These are phyloP conservation scores for Rhododendron henanense DNA, from an alignment of 148 eudicot species.

Conservation along the genomic window DNA sequence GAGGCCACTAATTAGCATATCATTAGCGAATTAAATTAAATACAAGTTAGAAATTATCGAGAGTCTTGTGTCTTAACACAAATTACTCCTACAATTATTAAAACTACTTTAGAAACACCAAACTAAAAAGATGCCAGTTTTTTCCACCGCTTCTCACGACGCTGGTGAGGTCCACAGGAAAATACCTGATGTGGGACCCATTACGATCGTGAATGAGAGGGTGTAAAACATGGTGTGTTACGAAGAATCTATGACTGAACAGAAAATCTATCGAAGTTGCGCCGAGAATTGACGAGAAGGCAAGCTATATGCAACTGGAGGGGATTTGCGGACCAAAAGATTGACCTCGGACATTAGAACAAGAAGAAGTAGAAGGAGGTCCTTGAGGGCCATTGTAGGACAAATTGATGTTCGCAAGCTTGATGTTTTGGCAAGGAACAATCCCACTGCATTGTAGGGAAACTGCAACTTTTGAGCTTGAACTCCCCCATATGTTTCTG, in stretches of 20 bases:
- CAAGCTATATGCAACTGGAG: slow-evolving; percentile 15
- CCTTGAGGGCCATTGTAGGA: slow-evolving; percentile 23
- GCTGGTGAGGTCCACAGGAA: not conserved
- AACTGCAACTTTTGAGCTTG: slow-evolving; percentile 38
- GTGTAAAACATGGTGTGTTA: not conserved
- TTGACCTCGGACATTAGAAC: slow-evolving; percentile 34
- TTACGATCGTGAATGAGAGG: not conserved
- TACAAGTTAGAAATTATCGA: not conserved
- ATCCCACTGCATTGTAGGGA: slow-evolving; percentile 34
- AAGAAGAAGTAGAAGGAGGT: slow-evolving; percentile 23
- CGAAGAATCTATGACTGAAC: not conserved
- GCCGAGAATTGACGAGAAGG: not conserved
- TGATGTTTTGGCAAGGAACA: slow-evolving; percentile 36
- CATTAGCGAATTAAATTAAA: not conserved
- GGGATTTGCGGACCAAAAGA: slow-evolving; percentile 35
- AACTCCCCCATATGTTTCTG: slow-evolving; percentile 37
- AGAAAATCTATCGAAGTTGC: not conserved
- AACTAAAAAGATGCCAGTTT: not conserved
- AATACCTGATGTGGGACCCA: not conserved
- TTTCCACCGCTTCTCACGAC: not conserved
- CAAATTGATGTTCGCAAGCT: slow-evolving; percentile 36
- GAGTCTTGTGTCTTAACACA: not conserved
- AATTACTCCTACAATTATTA: not conserved
- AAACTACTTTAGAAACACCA: not conserved
- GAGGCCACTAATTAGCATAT: not conserved